A percentile compares a stretch with the other conserved stretches of the same genome.
These are phyloP conservation scores for Selaginella moellendorffii DNA, from an alignment of 75 land plant genomes.

Conservation along the genomic window DNA sequence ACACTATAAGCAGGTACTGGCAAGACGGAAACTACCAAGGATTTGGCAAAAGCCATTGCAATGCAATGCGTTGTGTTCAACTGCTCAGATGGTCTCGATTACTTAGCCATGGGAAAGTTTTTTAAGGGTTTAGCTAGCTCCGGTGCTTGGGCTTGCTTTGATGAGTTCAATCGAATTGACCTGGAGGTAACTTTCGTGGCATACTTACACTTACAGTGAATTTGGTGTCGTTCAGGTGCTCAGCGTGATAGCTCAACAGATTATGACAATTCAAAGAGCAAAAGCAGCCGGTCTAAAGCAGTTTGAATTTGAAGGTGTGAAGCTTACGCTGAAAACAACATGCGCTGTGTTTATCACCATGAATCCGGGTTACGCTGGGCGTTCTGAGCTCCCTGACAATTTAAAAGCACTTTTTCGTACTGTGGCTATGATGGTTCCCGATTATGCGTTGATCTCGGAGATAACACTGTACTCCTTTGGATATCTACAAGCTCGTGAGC, in stretches of 20 bases:
- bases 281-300: constrained; percentile 21
- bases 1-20: constrained; percentile 30
- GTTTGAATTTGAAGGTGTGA: constrained; percentile 32
- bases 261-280: constrained; percentile 31
- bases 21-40: constrained; percentile 34
- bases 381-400: constrained; percentile 31
- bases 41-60: constrained; percentile 33
- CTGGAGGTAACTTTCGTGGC: constrained; percentile 19
- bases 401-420: constrained; percentile 32
- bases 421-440: constrained; percentile 41
- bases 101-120: constrained; percentile 34
- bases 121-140: constrained; percentile 37
- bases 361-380: constrained; percentile 38
- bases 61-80: constrained; percentile 39
- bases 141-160: constrained; percentile 42
- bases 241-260: constrained; percentile 35
- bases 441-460: constrained; percentile 34
- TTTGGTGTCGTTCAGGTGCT: constrained; percentile 32
- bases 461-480: constrained; percentile 35
- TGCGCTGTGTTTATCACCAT: constrained; percentile 33
- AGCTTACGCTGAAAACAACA: constrained; percentile 19
- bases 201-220: background rate
- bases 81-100: constrained; percentile 32
- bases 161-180: constrained; percentile 34
- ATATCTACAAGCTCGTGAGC: constrained; percentile 24